These are phyloP conservation scores for Mikania micrantha DNA, from an alignment of 129 eudicot genomes.

Conservation along the genomic window DNA sequence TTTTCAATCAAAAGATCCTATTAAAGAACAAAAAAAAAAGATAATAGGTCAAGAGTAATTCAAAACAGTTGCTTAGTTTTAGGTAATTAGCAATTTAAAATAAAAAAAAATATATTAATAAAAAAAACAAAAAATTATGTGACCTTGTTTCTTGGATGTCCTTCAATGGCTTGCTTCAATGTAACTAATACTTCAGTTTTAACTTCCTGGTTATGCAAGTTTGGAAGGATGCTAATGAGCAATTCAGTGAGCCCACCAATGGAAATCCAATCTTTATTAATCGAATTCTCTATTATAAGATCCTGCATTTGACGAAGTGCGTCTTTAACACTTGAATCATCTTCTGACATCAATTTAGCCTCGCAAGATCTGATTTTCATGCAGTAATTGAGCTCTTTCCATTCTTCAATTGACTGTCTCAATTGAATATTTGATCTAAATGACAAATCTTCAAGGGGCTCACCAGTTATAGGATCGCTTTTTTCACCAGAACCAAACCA, in stretches of 20 bases:
- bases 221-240: constrained; percentile 32
- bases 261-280: constrained; percentile 58
- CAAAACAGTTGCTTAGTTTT: not conserved
- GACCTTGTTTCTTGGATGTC: constrained; percentile 61
- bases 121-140: too few relatives aligned
- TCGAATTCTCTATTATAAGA: constrained; percentile 46
- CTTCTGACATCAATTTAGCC: constrained; percentile 27
- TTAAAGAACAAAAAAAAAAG: not conserved
- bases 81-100: not conserved
- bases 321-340: constrained; percentile 27
- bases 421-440: constrained; percentile 49
- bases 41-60: constrained; percentile 7
- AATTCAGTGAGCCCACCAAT: constrained; percentile 51
- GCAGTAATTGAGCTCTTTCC: constrained; percentile 61
- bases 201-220: constrained; percentile 20
- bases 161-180: constrained; percentile 38
- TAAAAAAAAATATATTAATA: not conserved
- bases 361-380: constrained; percentile 44
- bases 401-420: constrained; percentile 63
- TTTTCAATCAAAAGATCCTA: constrained; percentile 46
- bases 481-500: constrained; percentile 54
- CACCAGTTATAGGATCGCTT: constrained; percentile 52
- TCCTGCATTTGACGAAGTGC: constrained; percentile 43
- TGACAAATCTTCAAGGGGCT: constrained; percentile 49
- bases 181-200: constrained; percentile 34